Percentiles rank a stretch among this genome's conserved stretches.
Evolutionary conservation across 176 grass and related monocot species (phyloP).

Genomic region (Oryza glumipatula): DNA sequence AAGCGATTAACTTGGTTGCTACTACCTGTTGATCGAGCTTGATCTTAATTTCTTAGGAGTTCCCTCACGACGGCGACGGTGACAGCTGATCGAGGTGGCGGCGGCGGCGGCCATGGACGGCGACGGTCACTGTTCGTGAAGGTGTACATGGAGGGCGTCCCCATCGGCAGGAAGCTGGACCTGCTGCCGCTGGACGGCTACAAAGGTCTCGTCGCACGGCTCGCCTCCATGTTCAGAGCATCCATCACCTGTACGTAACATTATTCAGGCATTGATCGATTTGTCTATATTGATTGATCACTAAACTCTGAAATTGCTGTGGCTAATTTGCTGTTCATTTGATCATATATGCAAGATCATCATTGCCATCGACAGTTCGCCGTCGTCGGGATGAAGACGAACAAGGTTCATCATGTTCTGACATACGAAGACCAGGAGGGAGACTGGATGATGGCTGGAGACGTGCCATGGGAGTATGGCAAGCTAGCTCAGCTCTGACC

Average conservation of each 20-base stretch:
- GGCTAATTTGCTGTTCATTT: neutral
- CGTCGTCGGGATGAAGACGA: slow-evolving; percentile 13
- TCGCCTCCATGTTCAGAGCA: slow-evolving; percentile 61
- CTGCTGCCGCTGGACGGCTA: slow-evolving; percentile 59
- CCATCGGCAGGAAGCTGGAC: slow-evolving; percentile 77
- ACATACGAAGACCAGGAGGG: slow-evolving; percentile 76
- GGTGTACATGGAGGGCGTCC: slow-evolving; percentile 82
- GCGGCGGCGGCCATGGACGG: neutral
- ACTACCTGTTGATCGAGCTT: neutral
- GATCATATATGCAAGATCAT: slow-evolving; percentile 43
- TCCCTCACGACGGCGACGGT: slow-evolving; percentile 25
- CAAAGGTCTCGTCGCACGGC: slow-evolving; percentile 42
- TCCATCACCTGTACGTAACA: slow-evolving; percentile 51
- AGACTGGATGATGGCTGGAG: slow-evolving; percentile 84
- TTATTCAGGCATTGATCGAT: too few relatives aligned
- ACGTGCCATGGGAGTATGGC: slow-evolving; percentile 74
- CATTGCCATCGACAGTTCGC: slow-evolving; percentile 27
- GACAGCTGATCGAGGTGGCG: neutral
- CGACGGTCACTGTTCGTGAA: slow-evolving; percentile 57
- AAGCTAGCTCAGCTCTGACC: neutral
- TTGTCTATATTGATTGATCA: neutral
- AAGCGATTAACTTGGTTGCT: too few relatives aligned
- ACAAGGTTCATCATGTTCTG: slow-evolving; percentile 51
- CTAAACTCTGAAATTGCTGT: neutral
- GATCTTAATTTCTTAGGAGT: slow-evolving; percentile 51